Evolutionary conservation across 768 basidiomycete species (phyloP).

Genomic region (Boletus insuetus): DNA sequence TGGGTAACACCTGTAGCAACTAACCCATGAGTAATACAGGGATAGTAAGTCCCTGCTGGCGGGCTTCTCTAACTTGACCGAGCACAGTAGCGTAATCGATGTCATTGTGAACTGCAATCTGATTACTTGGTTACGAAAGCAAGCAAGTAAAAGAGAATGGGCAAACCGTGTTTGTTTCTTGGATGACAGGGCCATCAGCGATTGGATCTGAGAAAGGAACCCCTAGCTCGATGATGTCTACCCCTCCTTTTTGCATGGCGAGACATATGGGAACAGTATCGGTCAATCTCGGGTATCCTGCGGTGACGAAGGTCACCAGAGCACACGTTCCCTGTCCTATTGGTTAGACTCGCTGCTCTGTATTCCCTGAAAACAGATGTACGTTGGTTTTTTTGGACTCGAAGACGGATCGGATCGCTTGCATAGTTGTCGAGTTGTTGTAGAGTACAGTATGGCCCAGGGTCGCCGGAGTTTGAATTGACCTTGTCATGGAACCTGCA

Average conservation of each 20-base stretch:
- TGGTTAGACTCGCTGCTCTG: slow-evolving; percentile 3
- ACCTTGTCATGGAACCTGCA: slow-evolving; percentile 44
- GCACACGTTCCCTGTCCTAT: slow-evolving; percentile 42
- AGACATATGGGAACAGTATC: slow-evolving; percentile 87
- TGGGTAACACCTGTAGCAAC: neutral
- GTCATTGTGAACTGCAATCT: slow-evolving; percentile 84
- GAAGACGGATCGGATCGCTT: slow-evolving; percentile 30
- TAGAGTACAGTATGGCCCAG: no score
- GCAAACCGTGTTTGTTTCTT: slow-evolving; percentile 83
- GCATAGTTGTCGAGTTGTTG: slow-evolving; percentile 20
- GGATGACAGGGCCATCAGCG: slow-evolving; percentile 92
- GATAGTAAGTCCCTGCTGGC: slow-evolving; percentile 74
- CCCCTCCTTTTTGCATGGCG: slow-evolving; percentile 90
- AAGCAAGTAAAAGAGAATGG: neutral
- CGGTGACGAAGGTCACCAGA: slow-evolving; percentile 89
- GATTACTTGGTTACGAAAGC: neutral
- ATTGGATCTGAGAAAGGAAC: slow-evolving; percentile 82
- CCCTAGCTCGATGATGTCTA: slow-evolving; percentile 94
- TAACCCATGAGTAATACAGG: slow-evolving; percentile 60
- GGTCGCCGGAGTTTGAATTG: slow-evolving; percentile 4
- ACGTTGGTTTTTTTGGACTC: slow-evolving; percentile 24
- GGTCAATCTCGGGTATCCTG: slow-evolving; percentile 78
- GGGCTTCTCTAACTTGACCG: slow-evolving; percentile 71
- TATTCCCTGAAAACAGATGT: neutral
- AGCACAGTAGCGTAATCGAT: slow-evolving; percentile 78